Base-by-base conservation (phyloP, 2,329 filamentous ascomycete genomes). In the Claviceps cyperi region DNA sequence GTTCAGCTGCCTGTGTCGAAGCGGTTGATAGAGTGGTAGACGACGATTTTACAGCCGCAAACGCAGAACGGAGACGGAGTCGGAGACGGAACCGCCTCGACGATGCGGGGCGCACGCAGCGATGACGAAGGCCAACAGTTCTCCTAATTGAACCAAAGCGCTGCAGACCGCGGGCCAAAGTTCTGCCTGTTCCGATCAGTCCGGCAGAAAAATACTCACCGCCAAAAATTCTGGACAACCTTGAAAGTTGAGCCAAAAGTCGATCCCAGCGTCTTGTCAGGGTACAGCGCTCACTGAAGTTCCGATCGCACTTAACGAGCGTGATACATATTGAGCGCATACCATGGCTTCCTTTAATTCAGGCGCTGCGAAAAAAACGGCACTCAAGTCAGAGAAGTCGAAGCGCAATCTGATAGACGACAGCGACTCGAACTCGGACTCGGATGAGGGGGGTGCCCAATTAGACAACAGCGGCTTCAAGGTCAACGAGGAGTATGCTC, bases 401-500 rank as follows among this genome's bases (percentile, higher is more conserved):
- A 76, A 74, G 62, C 71, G 72, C 58, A 66, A 62, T 32, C 65
- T 81, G 35, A 72, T 83, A 46, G 77, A 80, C 55, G 77, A 80
- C 53, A 74, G 70, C 59, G 73, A 74, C 54, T 73, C 69, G 58
- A 72, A 74, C 51, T 72, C 70, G 15, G 72, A 74, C 50, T 72
- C 71, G 15, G 71, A 75, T 49, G 66, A 71, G 55, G 69, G 69
- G 58, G 66, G 65, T 47, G 64, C 62, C 19, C 56, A 59, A 13
- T 58, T 74, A 50, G 65, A 64, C 41, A 63, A 65, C 51, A 63
- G 66, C 41, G 71, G 71, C 50, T 77, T 97, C 64, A 89, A 85
- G 64, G 83, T 98, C 67, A 97, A 98, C 66, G 75, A 89, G 64
- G 87, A 94, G 48, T 98, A 83, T 65, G 92, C 92, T 43, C 80